phyloP scores from a whole-genome alignment of 1,139 yeast genomes.

The Tardiomyces digboiensis region DNA sequence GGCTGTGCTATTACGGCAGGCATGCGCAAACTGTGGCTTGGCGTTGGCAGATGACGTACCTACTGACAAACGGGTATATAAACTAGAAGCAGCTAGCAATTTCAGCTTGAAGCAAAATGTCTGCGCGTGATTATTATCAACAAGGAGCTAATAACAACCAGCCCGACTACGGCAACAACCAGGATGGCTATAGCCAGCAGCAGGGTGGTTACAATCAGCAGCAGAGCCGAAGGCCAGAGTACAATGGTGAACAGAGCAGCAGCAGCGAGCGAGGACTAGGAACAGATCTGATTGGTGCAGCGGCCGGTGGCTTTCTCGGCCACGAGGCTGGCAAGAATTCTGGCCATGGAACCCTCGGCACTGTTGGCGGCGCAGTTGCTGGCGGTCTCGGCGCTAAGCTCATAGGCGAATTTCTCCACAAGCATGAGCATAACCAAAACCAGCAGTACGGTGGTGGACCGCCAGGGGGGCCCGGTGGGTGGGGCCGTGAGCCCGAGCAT shows the following conservation, averaged over 20 bases:
- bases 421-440: neutral
- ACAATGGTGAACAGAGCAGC: too few species aligned
- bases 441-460: neutral
- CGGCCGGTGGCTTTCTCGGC: conserved; percentile 10
- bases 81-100: too few species aligned
- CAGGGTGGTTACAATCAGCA: neutral
- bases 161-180: too few species aligned
- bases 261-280: conserved; percentile 12
- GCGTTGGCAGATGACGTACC: too few species aligned
- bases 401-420: conserved; percentile 1
- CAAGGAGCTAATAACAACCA: neutral
- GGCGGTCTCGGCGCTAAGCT: conserved; percentile 8
- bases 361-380: conserved; percentile 11
- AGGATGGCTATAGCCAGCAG: neutral
- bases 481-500: too few species aligned
- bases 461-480: neutral
- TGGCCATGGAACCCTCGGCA: conserved; percentile 11
- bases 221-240: neutral
- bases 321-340: conserved; percentile 8
- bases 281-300: conserved; percentile 9
- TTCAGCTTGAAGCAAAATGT: too few species aligned
- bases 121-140: neutral
- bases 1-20: too few species aligned
- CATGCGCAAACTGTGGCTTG: too few species aligned
- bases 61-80: too few species aligned